Conservation (phyloP, 176 grass and related monocot genomes). For the Aegilops tauschii region DNA sequence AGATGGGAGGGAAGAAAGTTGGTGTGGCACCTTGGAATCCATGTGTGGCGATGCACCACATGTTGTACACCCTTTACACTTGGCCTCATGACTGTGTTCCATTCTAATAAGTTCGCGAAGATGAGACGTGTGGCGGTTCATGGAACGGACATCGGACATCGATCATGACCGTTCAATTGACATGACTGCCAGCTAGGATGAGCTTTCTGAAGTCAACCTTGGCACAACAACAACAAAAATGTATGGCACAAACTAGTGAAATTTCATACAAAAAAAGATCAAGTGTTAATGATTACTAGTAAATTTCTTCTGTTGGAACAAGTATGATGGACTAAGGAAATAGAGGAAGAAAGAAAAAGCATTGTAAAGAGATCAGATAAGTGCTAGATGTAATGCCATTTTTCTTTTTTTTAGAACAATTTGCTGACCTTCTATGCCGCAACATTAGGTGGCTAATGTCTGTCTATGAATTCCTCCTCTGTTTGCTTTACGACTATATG, state of each 20-base stretch:
- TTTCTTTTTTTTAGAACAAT: not conserved
- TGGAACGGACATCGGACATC: not conserved
- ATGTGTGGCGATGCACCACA: not conserved
- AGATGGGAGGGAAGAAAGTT: not conserved
- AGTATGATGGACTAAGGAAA: not conserved
- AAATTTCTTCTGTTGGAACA: not conserved
- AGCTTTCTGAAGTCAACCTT: not conserved
- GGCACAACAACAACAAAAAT: not conserved
- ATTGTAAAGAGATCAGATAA: not conserved
- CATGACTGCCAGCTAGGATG: not conserved
- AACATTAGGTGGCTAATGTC: conserved; percentile 34
- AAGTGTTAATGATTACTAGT: not conserved
- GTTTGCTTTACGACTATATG: conserved; percentile 41
- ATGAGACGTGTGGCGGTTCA: not conserved
- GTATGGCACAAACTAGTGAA: not conserved
- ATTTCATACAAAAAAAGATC: not conserved
- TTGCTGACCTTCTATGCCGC: not conserved
- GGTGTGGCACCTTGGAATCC: not conserved
- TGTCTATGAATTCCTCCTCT: conserved; percentile 36
- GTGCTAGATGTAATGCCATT: not conserved
- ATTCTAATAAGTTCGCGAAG: not conserved
- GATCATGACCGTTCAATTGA: not conserved
- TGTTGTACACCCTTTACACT: not conserved
- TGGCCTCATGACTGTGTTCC: not conserved
- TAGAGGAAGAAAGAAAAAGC: not conserved